Evolutionary conservation across 768 basidiomycete species (phyloP), one percentile per base, ranked within the genome.

Genomic region (Piloderma croceum): DNA sequence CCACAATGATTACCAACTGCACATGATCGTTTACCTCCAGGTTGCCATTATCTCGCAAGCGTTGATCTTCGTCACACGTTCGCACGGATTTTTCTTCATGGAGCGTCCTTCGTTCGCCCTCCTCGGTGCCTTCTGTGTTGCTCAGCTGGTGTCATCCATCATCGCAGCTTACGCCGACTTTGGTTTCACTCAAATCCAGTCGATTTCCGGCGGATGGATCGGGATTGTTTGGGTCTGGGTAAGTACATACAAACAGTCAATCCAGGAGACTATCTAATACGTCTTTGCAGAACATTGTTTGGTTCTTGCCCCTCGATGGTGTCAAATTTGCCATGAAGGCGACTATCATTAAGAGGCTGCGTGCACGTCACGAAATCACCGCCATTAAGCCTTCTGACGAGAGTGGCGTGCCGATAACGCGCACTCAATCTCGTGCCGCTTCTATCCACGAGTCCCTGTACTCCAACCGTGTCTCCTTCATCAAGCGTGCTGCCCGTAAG

Each of bases 1-100:
- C 3, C 65, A 70, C 50, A 86, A 86, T 60, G 84, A 90, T 60
- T 63, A 60, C n/a, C 71, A 81, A 51, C 69, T 92, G 5, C 90
- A 94, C 73, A 86, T 83, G 70, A 77, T 96, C 54, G 74, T 92
- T 59, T 94, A 96, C 74, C 77, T 93, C 51, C 90, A 94, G 69
- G 94, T 98, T 44, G 94, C 94, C 46, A 93, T 97, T 66, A 98
- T 98, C 70, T 97, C 94, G 34, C 94, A 98, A 64, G 94, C 94
- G 2, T 73, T 98, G 49, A 96, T 94, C 69, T 94, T 94, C 70
- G 79, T 93, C 63, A 94, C 91, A 29, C 90, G 91, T 68, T 81
- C 91, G 51, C 92, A 93, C 56, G 73, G 83, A 7, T 92, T 89
- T 78, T 93, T 91, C 86, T 94, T 91, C 74, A 89, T 90, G 87